Evolutionary conservation across 208 protist genomes (phyloP).

Genomic region (Leishmania major): DNA sequence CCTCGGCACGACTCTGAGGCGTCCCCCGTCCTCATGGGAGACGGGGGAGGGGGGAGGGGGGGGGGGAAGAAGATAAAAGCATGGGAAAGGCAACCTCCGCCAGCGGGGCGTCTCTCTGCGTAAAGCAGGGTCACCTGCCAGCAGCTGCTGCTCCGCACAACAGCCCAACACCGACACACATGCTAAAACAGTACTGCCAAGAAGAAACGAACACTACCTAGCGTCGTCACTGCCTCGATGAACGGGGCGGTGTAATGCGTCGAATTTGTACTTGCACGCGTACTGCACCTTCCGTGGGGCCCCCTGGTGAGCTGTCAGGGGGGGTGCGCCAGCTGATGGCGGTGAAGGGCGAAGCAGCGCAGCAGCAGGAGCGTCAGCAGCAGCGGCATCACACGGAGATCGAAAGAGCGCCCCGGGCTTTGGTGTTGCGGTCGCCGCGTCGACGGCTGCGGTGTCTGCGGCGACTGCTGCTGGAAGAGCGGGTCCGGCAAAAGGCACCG

Average conservation of each 20-base stretch:
- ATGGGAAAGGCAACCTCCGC: not conserved
- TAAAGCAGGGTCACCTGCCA: not conserved
- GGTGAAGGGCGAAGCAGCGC: not conserved
- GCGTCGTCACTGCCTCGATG: not conserved
- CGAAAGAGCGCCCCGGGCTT: not conserved
- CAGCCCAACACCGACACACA: not conserved
- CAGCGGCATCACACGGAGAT: not conserved
- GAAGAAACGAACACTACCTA: not conserved
- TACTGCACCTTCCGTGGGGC: constrained; percentile 16
- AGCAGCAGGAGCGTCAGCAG: not conserved
- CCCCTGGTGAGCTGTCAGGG: not conserved
- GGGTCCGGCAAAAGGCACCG: constrained; percentile 8
- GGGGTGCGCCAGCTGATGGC: not conserved
- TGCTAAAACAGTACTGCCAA: no score
- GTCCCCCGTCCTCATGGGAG: not conserved
- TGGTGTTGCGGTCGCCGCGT: no score
- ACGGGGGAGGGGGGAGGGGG: no score
- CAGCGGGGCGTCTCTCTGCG: not conserved
- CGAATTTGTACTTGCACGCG: constrained; percentile 34
- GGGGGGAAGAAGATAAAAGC: not conserved
- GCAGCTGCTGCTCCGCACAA: not conserved
- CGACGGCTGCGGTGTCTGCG: not conserved
- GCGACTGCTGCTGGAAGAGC: not conserved
- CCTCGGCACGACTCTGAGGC: not conserved
- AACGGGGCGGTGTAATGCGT: constrained; percentile 17